Conservation (phyloP, 1,139 yeast genomes). For the Saccharomyces uvarum region DNA sequence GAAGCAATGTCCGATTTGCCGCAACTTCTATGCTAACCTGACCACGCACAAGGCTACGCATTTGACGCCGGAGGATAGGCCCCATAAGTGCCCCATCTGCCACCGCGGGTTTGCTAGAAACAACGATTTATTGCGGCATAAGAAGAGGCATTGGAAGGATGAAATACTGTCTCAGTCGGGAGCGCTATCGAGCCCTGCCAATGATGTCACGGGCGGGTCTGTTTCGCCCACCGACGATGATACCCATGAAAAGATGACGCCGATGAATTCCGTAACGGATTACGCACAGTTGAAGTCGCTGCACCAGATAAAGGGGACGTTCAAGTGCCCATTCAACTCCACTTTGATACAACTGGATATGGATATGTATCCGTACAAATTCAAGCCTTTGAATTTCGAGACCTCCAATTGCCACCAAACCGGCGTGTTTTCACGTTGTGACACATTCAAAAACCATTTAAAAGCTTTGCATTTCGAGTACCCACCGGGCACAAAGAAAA, state of each 20-base stretch:
- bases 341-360: conserved; percentile 27
- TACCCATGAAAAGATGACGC: conserved; percentile 2
- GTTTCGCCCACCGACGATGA: conserved; percentile 2
- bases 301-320: conserved; percentile 38
- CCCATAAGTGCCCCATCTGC: conserved; percentile 71
- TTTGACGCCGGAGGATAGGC: conserved; percentile 62
- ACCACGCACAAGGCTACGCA: conserved; percentile 86
- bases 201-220: conserved; percentile 4
- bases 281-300: conserved; percentile 22
- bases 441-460: conserved; percentile 83
- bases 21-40: conserved; percentile 64
- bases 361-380: conserved; percentile 26
- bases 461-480: conserved; percentile 85
- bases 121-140: conserved; percentile 77
- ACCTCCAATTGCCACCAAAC: conserved; percentile 56
- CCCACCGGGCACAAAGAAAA: conserved; percentile 80
- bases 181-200: conserved; percentile 6
- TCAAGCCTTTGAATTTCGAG: conserved; percentile 20
- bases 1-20: conserved; percentile 80
- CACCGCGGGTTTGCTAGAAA: conserved; percentile 81
- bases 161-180: conserved; percentile 34
- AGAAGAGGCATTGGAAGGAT: conserved; percentile 75
- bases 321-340: conserved; percentile 40
- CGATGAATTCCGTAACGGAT: conserved; percentile 2
- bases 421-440: conserved; percentile 82